These are phyloP conservation scores for Suhomyces maxii DNA, from an alignment of 1,139 yeast genomes.

Conservation along the genomic window DNA sequence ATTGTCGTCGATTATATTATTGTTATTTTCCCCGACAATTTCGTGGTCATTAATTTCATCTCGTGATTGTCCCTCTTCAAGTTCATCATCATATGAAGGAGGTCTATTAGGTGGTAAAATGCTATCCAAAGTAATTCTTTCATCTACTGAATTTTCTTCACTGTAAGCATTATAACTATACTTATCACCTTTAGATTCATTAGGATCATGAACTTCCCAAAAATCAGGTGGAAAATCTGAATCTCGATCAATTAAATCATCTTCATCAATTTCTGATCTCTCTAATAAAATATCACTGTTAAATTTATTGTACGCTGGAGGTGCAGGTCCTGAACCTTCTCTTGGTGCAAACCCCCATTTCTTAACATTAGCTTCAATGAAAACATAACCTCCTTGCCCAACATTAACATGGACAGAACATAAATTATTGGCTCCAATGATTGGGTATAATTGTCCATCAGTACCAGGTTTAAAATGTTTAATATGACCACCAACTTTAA, in stretches of 20 bases:
- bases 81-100: slow-evolving; percentile 26
- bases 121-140: slow-evolving; percentile 43
- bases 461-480: slow-evolving; percentile 41
- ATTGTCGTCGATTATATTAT: not conserved
- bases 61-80: slow-evolving; percentile 5
- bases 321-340: slow-evolving; percentile 63
- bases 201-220: slow-evolving; percentile 35
- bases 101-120: slow-evolving; percentile 39
- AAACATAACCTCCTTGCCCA: slow-evolving; percentile 60
- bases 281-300: slow-evolving; percentile 55
- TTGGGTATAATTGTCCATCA: slow-evolving; percentile 49
- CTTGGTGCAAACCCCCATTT: slow-evolving; percentile 67
- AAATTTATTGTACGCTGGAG: slow-evolving; percentile 58
- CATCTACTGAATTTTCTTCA: slow-evolving; percentile 36
- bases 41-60: not conserved
- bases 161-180: slow-evolving; percentile 44
- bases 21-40: not conserved
- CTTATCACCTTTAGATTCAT: slow-evolving; percentile 26
- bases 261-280: slow-evolving; percentile 53
- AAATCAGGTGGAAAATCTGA: slow-evolving; percentile 60
- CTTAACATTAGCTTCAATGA: slow-evolving; percentile 60
- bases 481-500: slow-evolving; percentile 68
- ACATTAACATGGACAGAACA: slow-evolving; percentile 57
- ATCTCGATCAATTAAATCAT: slow-evolving; percentile 47
- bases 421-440: slow-evolving; percentile 51